These are phyloP conservation scores for Aspergillus baeticus DNA, from an alignment of 495 filamentous ascomycete genomes.

Conservation along the genomic window DNA sequence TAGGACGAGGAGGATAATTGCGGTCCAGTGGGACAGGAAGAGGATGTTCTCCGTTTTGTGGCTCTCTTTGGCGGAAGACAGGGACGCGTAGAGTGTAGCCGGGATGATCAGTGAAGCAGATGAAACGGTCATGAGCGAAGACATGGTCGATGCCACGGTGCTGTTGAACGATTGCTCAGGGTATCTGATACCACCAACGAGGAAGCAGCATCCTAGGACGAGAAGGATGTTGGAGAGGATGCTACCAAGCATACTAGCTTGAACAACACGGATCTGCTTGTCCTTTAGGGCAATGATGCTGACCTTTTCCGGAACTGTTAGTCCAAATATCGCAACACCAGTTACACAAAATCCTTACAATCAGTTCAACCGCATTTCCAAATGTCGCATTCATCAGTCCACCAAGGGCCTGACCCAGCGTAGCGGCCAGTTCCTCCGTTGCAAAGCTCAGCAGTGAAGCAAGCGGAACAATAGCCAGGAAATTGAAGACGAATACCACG, in stretches of 20 bases:
- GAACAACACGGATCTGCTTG: conserved; percentile 89
- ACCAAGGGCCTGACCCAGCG: conserved; percentile 85
- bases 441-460: conserved; percentile 92
- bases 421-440: conserved; percentile 84
- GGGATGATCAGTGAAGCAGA: conserved; percentile 92
- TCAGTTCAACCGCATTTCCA: conserved; percentile 97
- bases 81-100: conserved; percentile 68
- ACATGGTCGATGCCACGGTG: conserved; percentile 92
- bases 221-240: conserved; percentile 95
- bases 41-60: conserved; percentile 58
- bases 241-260: conserved; percentile 95
- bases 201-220: conserved; percentile 95
- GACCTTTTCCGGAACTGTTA: conserved; percentile 56
- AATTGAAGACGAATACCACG: conserved; percentile 84
- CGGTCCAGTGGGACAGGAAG: conserved; percentile 82
- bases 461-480: conserved; percentile 91
- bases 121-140: conserved; percentile 90
- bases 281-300: conserved; percentile 87
- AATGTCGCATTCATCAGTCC: conserved; percentile 95
- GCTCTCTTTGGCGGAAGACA: conserved; percentile 30
- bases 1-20: conserved; percentile 83
- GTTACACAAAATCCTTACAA: conserved; percentile 58
- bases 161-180: conserved; percentile 76
- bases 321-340: background rate
- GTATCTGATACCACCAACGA: conserved; percentile 72